These are phyloP conservation scores for Stephania cephalantha DNA, from an alignment of 164 flowering plant species.

Conservation along the genomic window DNA sequence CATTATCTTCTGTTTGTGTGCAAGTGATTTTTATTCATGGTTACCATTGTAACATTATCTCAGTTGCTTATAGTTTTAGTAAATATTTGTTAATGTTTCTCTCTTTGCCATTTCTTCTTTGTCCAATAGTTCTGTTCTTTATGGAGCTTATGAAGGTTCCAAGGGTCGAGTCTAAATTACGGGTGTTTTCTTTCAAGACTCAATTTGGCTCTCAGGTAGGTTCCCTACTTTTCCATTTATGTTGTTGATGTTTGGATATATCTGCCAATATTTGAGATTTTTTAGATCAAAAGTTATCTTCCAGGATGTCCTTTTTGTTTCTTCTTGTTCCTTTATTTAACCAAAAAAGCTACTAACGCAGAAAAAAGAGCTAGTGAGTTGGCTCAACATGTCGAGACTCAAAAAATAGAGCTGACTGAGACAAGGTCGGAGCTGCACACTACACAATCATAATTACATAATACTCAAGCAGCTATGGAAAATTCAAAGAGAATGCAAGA, in stretches of 20 bases:
- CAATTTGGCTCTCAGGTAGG: constrained; percentile 84
- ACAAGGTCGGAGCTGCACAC: no score
- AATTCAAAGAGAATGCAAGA: no score
- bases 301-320: not conserved
- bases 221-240: constrained; percentile 2
- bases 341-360: not conserved
- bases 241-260: not conserved
- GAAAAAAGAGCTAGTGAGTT: no score
- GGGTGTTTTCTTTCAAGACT: constrained; percentile 91
- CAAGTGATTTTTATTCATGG: not conserved
- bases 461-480: no score
- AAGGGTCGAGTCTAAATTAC: constrained; percentile 80
- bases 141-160: constrained; percentile 97
- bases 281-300: not conserved
- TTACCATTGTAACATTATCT: not conserved
- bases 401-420: no score
- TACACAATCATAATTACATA: no score
- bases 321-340: not conserved
- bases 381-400: no score
- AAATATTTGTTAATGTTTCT: not conserved
- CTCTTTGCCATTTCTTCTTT: not conserved
- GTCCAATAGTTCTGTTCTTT: constrained; percentile 63
- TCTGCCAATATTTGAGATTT: not conserved
- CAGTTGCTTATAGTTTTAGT: not conserved
- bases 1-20: not conserved